A percentile compares a stretch with the other conserved stretches of the same genome.
phyloP scores from a whole-genome alignment of 352 stramenopile genomes.

The Phytophthora palmivora region DNA sequence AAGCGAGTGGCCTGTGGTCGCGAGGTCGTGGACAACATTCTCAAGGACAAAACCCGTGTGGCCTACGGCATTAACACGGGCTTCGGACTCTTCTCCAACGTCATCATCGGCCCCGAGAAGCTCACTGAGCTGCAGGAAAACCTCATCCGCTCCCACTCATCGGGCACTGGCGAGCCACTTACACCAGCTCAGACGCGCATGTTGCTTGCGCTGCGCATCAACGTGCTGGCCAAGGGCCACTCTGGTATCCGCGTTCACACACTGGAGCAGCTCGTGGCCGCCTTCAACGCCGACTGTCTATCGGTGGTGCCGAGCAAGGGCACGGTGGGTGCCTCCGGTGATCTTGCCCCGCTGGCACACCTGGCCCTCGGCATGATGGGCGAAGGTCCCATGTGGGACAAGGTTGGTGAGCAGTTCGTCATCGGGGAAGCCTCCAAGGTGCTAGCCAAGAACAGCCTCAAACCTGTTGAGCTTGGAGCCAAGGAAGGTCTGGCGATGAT shows the following conservation, averaged over 20 bases:
- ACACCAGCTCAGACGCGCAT: constrained; percentile 82
- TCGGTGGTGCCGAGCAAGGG: constrained; percentile 87
- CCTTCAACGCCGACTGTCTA: constrained; percentile 89
- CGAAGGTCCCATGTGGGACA: constrained; percentile 89
- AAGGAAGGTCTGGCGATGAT: constrained; percentile 93
- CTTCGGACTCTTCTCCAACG: constrained; percentile 92
- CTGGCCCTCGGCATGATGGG: constrained; percentile 91
- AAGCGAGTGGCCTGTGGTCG: constrained; percentile 73
- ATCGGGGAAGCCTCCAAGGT: constrained; percentile 66
- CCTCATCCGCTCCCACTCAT: constrained; percentile 84
- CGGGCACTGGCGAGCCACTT: constrained; percentile 81
- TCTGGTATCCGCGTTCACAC: constrained; percentile 83
- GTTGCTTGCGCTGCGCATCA: constrained; percentile 89
- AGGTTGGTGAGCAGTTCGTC: constrained; percentile 61
- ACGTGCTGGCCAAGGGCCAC: constrained; percentile 90
- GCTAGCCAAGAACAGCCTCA: constrained; percentile 73
- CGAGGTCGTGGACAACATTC: constrained; percentile 89
- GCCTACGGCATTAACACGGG: constrained; percentile 94
- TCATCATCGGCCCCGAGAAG: constrained; percentile 88
- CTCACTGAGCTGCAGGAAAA: constrained; percentile 89
- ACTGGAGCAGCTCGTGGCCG: constrained; percentile 78
- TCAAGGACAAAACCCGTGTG: constrained; percentile 78
- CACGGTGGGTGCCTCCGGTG: constrained; percentile 89
- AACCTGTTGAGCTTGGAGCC: constrained; percentile 79
- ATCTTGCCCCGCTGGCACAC: constrained; percentile 87